phyloP scores from a whole-genome alignment of 148 eudicot species.

The Fagopyrum tataricum region DNA sequence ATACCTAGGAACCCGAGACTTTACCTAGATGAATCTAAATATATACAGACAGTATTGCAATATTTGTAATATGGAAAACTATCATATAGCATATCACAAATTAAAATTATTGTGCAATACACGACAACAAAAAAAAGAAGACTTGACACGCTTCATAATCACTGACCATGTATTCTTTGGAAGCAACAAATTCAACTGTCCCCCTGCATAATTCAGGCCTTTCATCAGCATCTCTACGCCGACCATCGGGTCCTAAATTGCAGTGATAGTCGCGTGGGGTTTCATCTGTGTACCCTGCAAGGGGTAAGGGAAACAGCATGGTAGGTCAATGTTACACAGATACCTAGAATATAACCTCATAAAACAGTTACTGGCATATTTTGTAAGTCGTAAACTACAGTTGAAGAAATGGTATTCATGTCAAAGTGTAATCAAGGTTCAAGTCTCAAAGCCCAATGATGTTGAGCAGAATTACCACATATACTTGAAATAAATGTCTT shows the following conservation, averaged over 20 bases:
- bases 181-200: constrained; percentile 96
- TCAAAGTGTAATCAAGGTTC: neutral
- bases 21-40: neutral
- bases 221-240: constrained; percentile 98
- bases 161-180: constrained; percentile 81
- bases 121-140: neutral
- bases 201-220: constrained; percentile 95
- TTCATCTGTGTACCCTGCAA: constrained; percentile 87
- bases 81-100: neutral
- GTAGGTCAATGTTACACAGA: neutral
- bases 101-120: neutral
- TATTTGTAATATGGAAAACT: no score
- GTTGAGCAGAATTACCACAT: neutral
- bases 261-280: constrained; percentile 97
- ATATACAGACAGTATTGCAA: no score
- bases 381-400: neutral
- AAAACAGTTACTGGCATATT: neutral
- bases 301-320: constrained; percentile 1
- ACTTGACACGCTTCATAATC: neutral
- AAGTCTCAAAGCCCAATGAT: neutral
- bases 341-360: neutral
- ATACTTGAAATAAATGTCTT: neutral
- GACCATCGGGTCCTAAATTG: constrained; percentile 94
- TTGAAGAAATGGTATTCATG: neutral
- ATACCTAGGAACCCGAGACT: neutral